phyloP scores from a whole-genome alignment of 2,329 filamentous ascomycete genomes.

The Arthrobotrys conoides region DNA sequence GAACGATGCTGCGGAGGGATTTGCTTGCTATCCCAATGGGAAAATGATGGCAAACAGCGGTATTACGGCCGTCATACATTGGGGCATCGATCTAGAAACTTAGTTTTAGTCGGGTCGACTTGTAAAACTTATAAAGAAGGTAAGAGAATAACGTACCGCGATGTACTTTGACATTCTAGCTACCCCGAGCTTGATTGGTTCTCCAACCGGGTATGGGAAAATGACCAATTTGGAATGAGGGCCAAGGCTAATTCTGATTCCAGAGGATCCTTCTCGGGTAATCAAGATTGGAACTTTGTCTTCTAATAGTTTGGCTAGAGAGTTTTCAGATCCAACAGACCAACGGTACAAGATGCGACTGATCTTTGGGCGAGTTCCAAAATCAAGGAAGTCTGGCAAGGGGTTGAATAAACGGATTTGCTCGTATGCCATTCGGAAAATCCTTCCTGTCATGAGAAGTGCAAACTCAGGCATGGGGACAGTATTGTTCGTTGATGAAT shows the following conservation, averaged over 20 bases:
- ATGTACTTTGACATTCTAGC: slow-evolving; percentile 47
- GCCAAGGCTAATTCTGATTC: slow-evolving; percentile 17
- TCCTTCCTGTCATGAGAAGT: neutral
- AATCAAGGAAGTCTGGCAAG: neutral
- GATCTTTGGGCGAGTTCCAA: neutral
- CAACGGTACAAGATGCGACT: slow-evolving; percentile 29
- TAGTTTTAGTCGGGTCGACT: neutral
- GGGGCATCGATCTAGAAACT: slow-evolving; percentile 15
- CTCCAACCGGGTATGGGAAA: slow-evolving; percentile 33
- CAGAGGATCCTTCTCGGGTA: neutral
- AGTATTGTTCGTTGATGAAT: neutral
- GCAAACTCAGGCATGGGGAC: neutral
- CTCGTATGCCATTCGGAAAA: neutral
- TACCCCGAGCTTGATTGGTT: slow-evolving; percentile 11
- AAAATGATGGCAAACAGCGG: slow-evolving; percentile 14
- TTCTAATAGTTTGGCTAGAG: slow-evolving; percentile 27
- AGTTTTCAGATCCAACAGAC: slow-evolving; percentile 12
- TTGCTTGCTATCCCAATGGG: slow-evolving; percentile 13
- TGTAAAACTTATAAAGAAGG: too few relatives aligned
- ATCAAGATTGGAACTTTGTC: slow-evolving; percentile 19
- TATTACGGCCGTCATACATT: neutral
- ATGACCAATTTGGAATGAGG: neutral
- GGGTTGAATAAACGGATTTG: too few relatives aligned
- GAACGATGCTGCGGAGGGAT: neutral
- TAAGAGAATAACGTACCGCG: slow-evolving; percentile 9